Base-by-base conservation (phyloP, 2,329 filamentous ascomycete species). In the Microsporum audouinii region DNA sequence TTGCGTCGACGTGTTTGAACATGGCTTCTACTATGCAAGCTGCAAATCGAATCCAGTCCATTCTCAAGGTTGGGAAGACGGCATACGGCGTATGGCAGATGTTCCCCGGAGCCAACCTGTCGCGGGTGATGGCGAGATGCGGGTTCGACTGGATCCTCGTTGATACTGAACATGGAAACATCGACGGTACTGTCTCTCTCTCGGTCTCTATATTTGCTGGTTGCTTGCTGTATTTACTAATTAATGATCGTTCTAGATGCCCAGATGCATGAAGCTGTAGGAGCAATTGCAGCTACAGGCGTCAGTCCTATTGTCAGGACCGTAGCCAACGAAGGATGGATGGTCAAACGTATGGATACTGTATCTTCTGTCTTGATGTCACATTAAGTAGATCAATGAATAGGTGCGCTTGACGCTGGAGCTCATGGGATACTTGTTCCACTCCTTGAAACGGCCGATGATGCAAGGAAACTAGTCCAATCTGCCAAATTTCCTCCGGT, bases 51-150 rank as follows among this genome's bases (percentile, higher is more conserved):
- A 71, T 83, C 60, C 80, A 78, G 66, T 77, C 76, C 63, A 78
- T 78, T 12, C 74, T 83, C 59, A 73, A 77, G 63, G 77, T 74
- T 43, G 77, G 78, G 60, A 68, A 66, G 33, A 76, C 77, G 7
- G 77, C 75, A 17, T 82, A 82, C 62, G 81, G 81, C 62, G 80
- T 76, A 68, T 84, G 81, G 81, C 81, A 84, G 75, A 81, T 82
- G 72, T 66, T 83, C 3, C 79, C 80, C 1, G 80, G 81, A 2
- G 73, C 78, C n/a, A 82, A 83, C 63, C 74, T 79, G 63, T 77
- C 79, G 23, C 74, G 81, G 57, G 72, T 78, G 14, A 80, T 83
- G 63, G 80, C 80, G 5, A 74, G 79, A 45, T 76, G 77, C 39
- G 78, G 78, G 5, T 78, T 80, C 33, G 79, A 82, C 64, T 81